A percentile compares a stretch with the other conserved stretches of the same genome.
Evolutionary conservation across 805 yeast genomes (phyloP).

Genomic region (Starmerella apicola): DNA sequence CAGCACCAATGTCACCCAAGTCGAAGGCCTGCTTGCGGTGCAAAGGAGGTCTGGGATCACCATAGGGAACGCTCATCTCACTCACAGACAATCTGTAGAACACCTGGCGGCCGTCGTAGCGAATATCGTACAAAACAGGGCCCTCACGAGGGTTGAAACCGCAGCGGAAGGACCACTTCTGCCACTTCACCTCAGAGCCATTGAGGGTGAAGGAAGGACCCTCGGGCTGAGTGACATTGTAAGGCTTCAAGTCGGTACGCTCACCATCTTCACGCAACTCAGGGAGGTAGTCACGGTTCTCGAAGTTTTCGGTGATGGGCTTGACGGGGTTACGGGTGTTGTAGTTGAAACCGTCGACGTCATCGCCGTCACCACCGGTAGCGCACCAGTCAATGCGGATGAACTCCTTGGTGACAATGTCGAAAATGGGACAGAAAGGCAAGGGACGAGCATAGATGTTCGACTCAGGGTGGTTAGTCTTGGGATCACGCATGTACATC

Average conservation of each 20-base stretch:
- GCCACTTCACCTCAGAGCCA: slow-evolving; percentile 59
- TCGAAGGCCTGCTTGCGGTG: slow-evolving; percentile 82
- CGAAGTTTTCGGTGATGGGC: slow-evolving; percentile 45
- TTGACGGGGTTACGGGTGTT: slow-evolving; percentile 41
- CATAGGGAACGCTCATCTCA: slow-evolving; percentile 82
- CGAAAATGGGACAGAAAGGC: slow-evolving; percentile 62
- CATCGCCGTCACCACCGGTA: slow-evolving; percentile 57
- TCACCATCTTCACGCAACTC: slow-evolving; percentile 46
- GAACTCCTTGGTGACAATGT: slow-evolving; percentile 45
- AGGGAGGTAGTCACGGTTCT: slow-evolving; percentile 60
- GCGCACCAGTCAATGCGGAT: slow-evolving; percentile 66
- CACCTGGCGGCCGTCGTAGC: slow-evolving; percentile 64
- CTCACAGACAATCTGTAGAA: slow-evolving; percentile 61
- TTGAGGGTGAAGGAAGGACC: slow-evolving; percentile 61
- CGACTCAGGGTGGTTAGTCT: slow-evolving; percentile 30
- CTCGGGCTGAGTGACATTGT: slow-evolving; percentile 71
- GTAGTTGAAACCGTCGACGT: slow-evolving; percentile 41
- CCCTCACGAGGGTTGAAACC: slow-evolving; percentile 68
- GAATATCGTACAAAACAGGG: slow-evolving; percentile 56
- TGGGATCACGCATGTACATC: slow-evolving; percentile 63
- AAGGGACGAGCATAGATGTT: slow-evolving; percentile 62
- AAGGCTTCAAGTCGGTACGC: slow-evolving; percentile 57
- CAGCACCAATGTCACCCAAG: slow-evolving; percentile 74
- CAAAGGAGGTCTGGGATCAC: slow-evolving; percentile 70
- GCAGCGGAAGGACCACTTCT: slow-evolving; percentile 71